phyloP scores from a whole-genome alignment of 805 yeast species.

The Saturnispora hagleri region DNA sequence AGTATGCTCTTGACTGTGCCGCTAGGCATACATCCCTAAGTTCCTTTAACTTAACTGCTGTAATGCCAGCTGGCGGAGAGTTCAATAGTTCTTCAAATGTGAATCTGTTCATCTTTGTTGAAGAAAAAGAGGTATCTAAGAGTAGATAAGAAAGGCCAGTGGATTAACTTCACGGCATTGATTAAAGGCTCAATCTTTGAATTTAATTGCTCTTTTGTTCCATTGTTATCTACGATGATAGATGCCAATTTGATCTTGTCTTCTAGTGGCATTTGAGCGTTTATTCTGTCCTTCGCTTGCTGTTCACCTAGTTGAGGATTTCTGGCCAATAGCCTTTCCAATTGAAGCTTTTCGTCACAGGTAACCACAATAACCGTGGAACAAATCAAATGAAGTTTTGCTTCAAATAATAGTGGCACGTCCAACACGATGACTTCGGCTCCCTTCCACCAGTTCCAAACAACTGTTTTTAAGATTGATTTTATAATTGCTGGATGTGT shows the following conservation, averaged over 20 bases:
- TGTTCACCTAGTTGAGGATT: slow-evolving; percentile 55
- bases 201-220: slow-evolving; percentile 34
- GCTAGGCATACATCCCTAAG: slow-evolving; percentile 8
- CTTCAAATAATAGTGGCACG: slow-evolving; percentile 84
- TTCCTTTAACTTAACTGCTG: background rate
- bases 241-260: slow-evolving; percentile 56
- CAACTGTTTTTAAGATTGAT: slow-evolving; percentile 50
- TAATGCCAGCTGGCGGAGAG: background rate
- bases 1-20: slow-evolving; percentile 37
- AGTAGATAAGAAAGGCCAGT: slow-evolving; percentile 1
- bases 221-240: slow-evolving; percentile 55
- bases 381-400: slow-evolving; percentile 60
- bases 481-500: slow-evolving; percentile 83
- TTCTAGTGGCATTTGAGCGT: slow-evolving; percentile 62
- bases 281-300: slow-evolving; percentile 67
- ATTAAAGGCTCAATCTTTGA: slow-evolving; percentile 35
- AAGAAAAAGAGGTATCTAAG: background rate
- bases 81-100: slow-evolving; percentile 1
- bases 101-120: background rate
- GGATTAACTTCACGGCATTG: background rate
- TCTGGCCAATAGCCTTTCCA: slow-evolving; percentile 52
- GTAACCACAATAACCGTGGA: slow-evolving; percentile 62
- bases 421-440: slow-evolving; percentile 64
- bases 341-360: slow-evolving; percentile 49
- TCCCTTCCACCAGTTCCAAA: slow-evolving; percentile 50